Conservation (phyloP, 2,329 filamentous ascomycete genomes). For the Proliferodiscus dingleyae region DNA sequence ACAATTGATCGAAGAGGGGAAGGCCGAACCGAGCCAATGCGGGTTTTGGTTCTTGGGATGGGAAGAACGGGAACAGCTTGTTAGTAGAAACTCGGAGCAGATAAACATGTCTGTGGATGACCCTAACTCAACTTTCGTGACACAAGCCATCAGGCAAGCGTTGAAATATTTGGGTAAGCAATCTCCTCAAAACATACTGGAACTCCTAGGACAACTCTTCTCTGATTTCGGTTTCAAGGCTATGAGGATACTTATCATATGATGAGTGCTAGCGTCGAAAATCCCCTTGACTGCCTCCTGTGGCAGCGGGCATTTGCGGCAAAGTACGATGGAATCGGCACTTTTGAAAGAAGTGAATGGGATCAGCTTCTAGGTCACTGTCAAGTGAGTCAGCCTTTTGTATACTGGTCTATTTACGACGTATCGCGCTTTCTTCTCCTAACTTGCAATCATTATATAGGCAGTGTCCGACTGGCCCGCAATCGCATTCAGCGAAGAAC, state of each 20-base stretch:
- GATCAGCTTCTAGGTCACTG: constrained; percentile 63
- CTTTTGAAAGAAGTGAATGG: constrained; percentile 63
- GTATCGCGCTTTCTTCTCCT: no score
- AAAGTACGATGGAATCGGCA: constrained; percentile 53
- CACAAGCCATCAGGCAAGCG: constrained; percentile 61
- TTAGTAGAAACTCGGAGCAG: constrained; percentile 35
- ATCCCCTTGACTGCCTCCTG: constrained; percentile 61
- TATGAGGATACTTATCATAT: constrained; percentile 69
- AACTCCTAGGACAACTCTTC: background rate
- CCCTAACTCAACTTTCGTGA: no score
- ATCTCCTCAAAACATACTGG: no score
- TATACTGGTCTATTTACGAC: no score
- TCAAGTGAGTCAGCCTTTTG: constrained; percentile 45
- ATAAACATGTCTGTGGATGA: background rate
- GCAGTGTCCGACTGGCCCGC: constrained; percentile 66
- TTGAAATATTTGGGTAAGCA: background rate
- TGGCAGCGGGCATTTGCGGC: constrained; percentile 66
- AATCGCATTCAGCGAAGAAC: constrained; percentile 62
- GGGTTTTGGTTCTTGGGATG: constrained; percentile 64
- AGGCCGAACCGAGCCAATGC: constrained; percentile 65
- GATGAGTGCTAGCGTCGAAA: constrained; percentile 66
- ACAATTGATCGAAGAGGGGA: constrained; percentile 64
- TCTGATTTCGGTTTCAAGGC: constrained; percentile 56
- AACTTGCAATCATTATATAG: background rate
- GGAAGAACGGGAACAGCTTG: constrained; percentile 68